Evolutionary conservation across 1,284 basidiomycete genomes (phyloP), one percentile per base, ranked within the genome.

Genomic region (Ganoderma lucidum): DNA sequence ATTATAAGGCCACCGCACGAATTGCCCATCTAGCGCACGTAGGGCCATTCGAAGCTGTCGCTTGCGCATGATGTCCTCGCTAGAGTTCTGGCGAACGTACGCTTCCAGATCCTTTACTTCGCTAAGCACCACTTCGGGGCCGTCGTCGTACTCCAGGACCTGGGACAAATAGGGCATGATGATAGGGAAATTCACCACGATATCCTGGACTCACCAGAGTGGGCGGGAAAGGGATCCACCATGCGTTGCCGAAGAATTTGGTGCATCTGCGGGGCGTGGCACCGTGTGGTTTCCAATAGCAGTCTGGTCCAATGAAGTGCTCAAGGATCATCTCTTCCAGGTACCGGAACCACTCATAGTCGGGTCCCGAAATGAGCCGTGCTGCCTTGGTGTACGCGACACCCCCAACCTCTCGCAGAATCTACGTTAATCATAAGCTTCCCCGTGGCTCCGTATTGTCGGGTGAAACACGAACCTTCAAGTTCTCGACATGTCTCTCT

Each of bases 151-250:
- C 10, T 86, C 88, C 39, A 96, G 85, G 60, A 94, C 87, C 90
- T 91, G 63, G 8, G 6, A 14, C 48, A n/a, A n/a, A 48, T 3
- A 6, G 37, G 70, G 9, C 30, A 30, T 60, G 19, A 60, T 17
- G 9, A 28, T 63, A 6, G 70, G 68, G 9, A 9, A 61, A 2
- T 41, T 1, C 10, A 37, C 5, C 12, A 48, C 23, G 14, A n/a
- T n/a, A 45, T 9, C 62, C 42, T 53, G 8, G 17, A 81, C 84
- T 66, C 76, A 90, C 90, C 64, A 93, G 79, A 0, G 89, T 89
- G 2, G 89, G 93, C 14, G 90, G 93, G 77, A 93, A 96, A n/a
- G 89, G 93, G 66, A 90, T 87, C 86, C 89, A 91, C 88, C 90
- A 94, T 45, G 88, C 88, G 74, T 91, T 92, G 44, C 93, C 93